Evolutionary conservation across 1,139 yeast species (phyloP).

Genomic region (Saccharomyces hybrid): DNA sequence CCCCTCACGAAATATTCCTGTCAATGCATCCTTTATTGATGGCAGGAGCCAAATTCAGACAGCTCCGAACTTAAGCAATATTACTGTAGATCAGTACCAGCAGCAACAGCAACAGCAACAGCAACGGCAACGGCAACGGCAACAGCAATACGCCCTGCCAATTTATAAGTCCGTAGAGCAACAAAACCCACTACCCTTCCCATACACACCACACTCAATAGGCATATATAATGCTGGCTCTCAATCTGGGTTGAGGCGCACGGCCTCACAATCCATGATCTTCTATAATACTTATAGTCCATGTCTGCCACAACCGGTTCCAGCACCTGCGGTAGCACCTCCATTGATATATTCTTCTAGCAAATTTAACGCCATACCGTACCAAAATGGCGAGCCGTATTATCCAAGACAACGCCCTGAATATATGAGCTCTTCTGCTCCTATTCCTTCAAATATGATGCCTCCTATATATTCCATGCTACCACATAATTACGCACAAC

Average conservation of each 20-base stretch:
- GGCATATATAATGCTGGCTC: neutral
- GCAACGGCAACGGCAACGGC: neutral
- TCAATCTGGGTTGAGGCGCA: neutral
- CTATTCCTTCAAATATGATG: neutral
- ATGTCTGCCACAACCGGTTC: neutral
- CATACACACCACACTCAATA: neutral
- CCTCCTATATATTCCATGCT: neutral
- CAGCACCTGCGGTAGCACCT: neutral
- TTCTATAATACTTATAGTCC: neutral
- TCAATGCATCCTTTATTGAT: neutral
- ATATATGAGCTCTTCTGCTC: neutral
- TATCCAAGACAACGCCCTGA: neutral
- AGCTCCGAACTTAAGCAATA: neutral
- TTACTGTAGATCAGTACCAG: neutral
- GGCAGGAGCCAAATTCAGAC: neutral
- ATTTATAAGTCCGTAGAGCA: neutral
- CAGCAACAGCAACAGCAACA: neutral
- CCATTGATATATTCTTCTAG: neutral
- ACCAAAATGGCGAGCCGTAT: neutral
- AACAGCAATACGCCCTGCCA: neutral
- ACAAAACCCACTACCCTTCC: neutral
- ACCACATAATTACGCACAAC: neutral
- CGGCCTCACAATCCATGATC: neutral
- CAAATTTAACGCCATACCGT: neutral
- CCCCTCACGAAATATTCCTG: neutral